Evolutionary conservation across 2,329 filamentous ascomycete species (phyloP).

Genomic region (Thelonectria discophora): DNA sequence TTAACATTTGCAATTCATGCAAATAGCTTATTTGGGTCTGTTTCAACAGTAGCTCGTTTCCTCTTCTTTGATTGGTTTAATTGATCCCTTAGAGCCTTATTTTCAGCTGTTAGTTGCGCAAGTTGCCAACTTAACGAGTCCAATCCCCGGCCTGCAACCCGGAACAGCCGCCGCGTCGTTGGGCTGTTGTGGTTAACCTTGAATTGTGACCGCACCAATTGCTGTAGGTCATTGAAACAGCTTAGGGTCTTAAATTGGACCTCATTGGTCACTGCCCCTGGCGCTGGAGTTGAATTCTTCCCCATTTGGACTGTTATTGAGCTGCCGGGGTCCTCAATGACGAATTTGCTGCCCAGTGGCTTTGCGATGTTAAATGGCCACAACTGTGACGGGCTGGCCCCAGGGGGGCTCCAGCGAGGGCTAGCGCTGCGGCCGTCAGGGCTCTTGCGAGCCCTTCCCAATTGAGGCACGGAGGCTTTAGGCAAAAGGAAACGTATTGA

Average conservation of each 20-base stretch:
- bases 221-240: not conserved
- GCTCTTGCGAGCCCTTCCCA: too few relatives aligned
- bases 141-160: not conserved
- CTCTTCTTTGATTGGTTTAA: not conserved
- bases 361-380: not conserved
- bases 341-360: not conserved
- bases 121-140: not conserved
- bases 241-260: not conserved
- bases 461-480: too few relatives aligned
- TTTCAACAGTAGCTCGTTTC: not conserved
- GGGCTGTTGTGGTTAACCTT: not conserved
- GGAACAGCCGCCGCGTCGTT: not conserved
- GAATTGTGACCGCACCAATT: not conserved
- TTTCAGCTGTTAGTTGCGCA: not conserved
- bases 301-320: not conserved
- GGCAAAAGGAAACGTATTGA: too few relatives aligned
- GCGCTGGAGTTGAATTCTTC: not conserved
- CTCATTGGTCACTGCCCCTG: not conserved
- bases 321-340: not conserved
- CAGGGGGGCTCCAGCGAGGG: too few relatives aligned
- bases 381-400: too few relatives aligned
- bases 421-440: too few relatives aligned
- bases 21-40: not conserved
- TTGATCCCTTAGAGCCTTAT: not conserved
- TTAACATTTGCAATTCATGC: not conserved